Evolutionary conservation across 805 yeast species (phyloP).

Genomic region (Cyberlindnera bimundalis): DNA sequence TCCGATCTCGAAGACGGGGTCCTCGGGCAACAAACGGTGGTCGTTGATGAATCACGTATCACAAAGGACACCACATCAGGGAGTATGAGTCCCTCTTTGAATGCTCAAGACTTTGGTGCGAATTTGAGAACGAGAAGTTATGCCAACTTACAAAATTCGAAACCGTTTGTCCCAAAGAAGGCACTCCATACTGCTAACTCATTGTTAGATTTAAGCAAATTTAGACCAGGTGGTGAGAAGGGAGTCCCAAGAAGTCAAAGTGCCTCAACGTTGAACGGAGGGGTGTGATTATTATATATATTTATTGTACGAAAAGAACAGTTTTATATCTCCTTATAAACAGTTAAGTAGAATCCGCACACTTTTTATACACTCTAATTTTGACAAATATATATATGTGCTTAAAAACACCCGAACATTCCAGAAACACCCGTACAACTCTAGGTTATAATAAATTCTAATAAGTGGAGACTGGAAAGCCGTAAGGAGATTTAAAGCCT

Average conservation of each 20-base stretch:
- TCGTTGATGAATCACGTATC: conserved; percentile 1
- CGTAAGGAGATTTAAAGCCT: too few relatives aligned
- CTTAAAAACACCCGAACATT: not conserved
- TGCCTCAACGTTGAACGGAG: conserved; percentile 6
- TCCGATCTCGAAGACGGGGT: conserved; percentile 25
- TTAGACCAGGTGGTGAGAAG: conserved; percentile 13
- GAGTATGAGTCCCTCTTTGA: conserved; percentile 22
- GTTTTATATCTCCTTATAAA: too few relatives aligned
- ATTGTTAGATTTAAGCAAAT: conserved; percentile 22
- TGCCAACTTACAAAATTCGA: conserved; percentile 19
- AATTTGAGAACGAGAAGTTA: conserved; percentile 25
- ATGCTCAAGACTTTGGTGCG: conserved; percentile 10
- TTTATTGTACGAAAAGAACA: too few relatives aligned
- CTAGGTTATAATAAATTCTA: not conserved
- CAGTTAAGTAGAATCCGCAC: too few relatives aligned
- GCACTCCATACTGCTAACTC: conserved; percentile 15
- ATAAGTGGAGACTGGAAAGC: not conserved
- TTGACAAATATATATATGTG: not conserved
- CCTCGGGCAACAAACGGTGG: conserved; percentile 10
- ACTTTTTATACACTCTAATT: too few relatives aligned
- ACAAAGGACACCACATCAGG: conserved; percentile 19
- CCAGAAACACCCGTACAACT: not conserved
- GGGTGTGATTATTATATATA: not conserved
- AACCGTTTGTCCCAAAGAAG: conserved; percentile 17
- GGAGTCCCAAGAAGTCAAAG: conserved; percentile 8